Percentiles rank a stretch among this genome's conserved stretches.
Conservation (phyloP, 2,329 filamentous ascomycete species). For the Xylaria sp. region DNA sequence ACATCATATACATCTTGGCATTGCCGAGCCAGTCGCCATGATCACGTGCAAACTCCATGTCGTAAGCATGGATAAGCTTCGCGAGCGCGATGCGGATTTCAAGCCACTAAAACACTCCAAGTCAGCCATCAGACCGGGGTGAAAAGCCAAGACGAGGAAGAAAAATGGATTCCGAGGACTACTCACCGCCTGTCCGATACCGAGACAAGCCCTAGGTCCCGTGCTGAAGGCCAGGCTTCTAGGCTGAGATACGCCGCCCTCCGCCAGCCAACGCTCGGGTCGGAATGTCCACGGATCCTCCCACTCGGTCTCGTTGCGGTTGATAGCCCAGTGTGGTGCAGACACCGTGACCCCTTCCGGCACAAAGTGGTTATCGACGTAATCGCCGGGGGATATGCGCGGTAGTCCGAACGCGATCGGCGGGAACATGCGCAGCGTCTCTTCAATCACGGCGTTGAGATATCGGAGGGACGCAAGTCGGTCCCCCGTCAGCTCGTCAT, state of each 20-base stretch:
- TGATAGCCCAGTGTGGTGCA: slow-evolving; percentile 40
- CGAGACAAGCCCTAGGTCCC: slow-evolving; percentile 42
- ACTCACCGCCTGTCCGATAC: slow-evolving; percentile 40
- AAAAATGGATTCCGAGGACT: not conserved
- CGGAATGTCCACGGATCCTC: slow-evolving; percentile 40
- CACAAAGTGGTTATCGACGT: slow-evolving; percentile 42
- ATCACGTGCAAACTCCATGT: slow-evolving; percentile 35
- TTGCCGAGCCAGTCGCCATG: slow-evolving; percentile 40
- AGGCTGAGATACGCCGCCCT: slow-evolving; percentile 23
- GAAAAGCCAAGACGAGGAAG: slow-evolving; percentile 2
- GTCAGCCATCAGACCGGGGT: no score
- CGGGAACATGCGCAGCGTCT: slow-evolving; percentile 42
- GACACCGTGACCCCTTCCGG: slow-evolving; percentile 41
- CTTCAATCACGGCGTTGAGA: slow-evolving; percentile 44
- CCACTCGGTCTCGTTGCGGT: slow-evolving; percentile 40
- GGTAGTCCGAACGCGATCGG: slow-evolving; percentile 44
- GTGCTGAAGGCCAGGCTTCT: slow-evolving; percentile 40
- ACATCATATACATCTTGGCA: slow-evolving; percentile 42
- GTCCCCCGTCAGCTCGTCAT: slow-evolving; percentile 38
- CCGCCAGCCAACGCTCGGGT: slow-evolving; percentile 43
- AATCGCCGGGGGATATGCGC: slow-evolving; percentile 42
- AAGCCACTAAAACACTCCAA: slow-evolving; percentile 27
- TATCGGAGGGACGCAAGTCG: slow-evolving; percentile 37
- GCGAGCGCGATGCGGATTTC: slow-evolving; percentile 45
- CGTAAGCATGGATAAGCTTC: slow-evolving; percentile 42